A percentile compares a stretch with the other conserved stretches of the same genome.
phyloP scores from a whole-genome alignment of 176 grass and related monocot genomes.

The Cocos nucifera region DNA sequence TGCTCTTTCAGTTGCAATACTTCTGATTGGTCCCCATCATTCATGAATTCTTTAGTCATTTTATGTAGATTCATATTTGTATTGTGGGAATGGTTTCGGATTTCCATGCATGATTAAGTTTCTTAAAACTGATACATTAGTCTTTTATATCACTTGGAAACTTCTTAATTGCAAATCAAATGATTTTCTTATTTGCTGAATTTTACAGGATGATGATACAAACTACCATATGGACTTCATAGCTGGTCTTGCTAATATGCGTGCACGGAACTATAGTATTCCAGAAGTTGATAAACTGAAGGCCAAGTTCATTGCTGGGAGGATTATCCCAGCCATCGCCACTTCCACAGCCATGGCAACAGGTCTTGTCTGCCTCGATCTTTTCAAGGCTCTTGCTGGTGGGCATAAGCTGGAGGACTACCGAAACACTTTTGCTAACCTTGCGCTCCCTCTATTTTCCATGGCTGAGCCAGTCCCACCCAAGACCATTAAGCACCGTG shows the following conservation, averaged over 20 bases:
- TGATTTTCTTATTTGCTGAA: neutral
- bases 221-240: slow-evolving; percentile 96
- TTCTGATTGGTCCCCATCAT: too few relatives aligned
- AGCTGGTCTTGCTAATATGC: slow-evolving; percentile 87
- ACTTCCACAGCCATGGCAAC: slow-evolving; percentile 78
- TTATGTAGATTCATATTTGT: too few relatives aligned
- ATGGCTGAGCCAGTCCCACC: slow-evolving; percentile 77
- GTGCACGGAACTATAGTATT: slow-evolving; percentile 79
- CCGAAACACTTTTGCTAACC: slow-evolving; percentile 79
- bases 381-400: slow-evolving; percentile 66
- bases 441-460: slow-evolving; percentile 79
- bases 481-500: slow-evolving; percentile 55
- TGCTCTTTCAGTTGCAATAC: too few relatives aligned
- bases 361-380: slow-evolving; percentile 73
- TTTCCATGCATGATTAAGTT: too few relatives aligned
- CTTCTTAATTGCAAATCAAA: too few relatives aligned
- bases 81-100: too few relatives aligned
- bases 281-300: slow-evolving; percentile 87
- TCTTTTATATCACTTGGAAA: too few relatives aligned
- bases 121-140: too few relatives aligned
- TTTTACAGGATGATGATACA: slow-evolving; percentile 78
- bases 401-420: slow-evolving; percentile 69
- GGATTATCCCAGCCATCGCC: slow-evolving; percentile 88
- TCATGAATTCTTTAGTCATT: too few relatives aligned
- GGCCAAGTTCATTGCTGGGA: slow-evolving; percentile 85